Base-by-base conservation (phyloP, 2,329 filamentous ascomycete genomes). In the Aspergillus sojae region DNA sequence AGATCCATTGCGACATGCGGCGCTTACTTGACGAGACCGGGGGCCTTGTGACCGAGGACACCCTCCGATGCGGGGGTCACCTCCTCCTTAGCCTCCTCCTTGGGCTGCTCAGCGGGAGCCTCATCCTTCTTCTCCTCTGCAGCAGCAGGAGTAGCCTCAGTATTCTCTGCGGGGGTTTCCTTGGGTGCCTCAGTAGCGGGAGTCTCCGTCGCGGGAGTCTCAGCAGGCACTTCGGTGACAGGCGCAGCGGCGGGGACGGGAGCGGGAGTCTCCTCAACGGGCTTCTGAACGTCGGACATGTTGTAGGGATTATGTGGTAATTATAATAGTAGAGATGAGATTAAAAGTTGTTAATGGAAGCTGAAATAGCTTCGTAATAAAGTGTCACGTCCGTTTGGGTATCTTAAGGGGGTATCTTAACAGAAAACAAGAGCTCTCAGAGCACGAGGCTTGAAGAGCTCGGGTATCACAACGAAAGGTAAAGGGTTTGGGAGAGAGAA, bases 21-120 rank as follows among this genome's bases (percentile, higher is more conserved):
- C 50, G 43, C 92, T 84, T 86, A 97, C 94, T 96, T 97, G 83
- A 94, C 90, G 78, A 94, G 86, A 77, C 92, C 92, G 65, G 91
- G 90, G 63, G 88, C 91, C 88, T 97, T 97, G 90, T 96, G 92
- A 79, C 91, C 91, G 60, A 98, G 87, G 71, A 88, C 84, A 67
- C 94, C 94, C 81, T 96, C 93, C 78, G 91, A 90, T 66, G 94
- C 85, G 66, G 91, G 90, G 81, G 89, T 89, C 59, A 82, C 80
- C 75, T 86, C 86, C 65, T 74, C 71, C 67, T 70, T 72, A 32
- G 71, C 62, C 66, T 80, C 75, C 55, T 70, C 68, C 64, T 70
- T 73, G 58, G 70, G 62, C 75, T 82, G 77, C 68, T 80, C 79
- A 39, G 72, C 71, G 34, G 72, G 57, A 36, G 75, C 70, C 41